Conservation (phyloP, 106 monocot genomes). For the Cymbidium sinense region DNA sequence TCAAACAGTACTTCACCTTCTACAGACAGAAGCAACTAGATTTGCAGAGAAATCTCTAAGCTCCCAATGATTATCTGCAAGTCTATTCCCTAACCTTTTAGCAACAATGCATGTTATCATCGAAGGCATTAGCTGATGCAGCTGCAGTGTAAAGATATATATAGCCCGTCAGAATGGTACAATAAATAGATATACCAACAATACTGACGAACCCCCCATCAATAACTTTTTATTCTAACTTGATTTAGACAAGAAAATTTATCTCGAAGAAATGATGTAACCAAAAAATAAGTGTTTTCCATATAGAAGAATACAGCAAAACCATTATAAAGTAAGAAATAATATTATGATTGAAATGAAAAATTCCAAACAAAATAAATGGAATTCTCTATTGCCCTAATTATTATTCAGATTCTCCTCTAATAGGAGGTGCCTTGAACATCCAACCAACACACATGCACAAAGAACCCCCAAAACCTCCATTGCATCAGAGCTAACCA, state of each 20-base stretch:
- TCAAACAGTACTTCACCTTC: conserved; percentile 44
- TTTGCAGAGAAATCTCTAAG: conserved; percentile 91
- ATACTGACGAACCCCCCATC: not conserved
- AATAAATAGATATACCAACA: not conserved
- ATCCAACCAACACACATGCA: not conserved
- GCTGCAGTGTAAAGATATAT: conserved; percentile 36
- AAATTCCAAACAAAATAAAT: not conserved
- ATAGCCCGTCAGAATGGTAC: not conserved
- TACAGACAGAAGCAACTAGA: conserved; percentile 80
- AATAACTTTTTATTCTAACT: not conserved
- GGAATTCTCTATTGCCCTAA: not conserved
- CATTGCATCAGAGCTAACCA: not conserved
- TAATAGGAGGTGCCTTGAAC: not conserved
- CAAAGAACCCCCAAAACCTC: not conserved
- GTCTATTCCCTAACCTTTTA: conserved; percentile 73
- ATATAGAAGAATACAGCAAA: not conserved
- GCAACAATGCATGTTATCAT: conserved; percentile 97
- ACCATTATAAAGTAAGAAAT: not conserved
- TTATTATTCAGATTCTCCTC: not conserved
- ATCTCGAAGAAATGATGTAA: not conserved
- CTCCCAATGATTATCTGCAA: conserved; percentile 95
- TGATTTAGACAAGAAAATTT: not conserved
- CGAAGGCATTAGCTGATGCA: conserved; percentile 98
- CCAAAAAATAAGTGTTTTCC: not conserved
- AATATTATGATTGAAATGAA: not conserved